Base-by-base conservation (phyloP, 495 filamentous ascomycete genomes). In the Daldinia vernicosa region DNA sequence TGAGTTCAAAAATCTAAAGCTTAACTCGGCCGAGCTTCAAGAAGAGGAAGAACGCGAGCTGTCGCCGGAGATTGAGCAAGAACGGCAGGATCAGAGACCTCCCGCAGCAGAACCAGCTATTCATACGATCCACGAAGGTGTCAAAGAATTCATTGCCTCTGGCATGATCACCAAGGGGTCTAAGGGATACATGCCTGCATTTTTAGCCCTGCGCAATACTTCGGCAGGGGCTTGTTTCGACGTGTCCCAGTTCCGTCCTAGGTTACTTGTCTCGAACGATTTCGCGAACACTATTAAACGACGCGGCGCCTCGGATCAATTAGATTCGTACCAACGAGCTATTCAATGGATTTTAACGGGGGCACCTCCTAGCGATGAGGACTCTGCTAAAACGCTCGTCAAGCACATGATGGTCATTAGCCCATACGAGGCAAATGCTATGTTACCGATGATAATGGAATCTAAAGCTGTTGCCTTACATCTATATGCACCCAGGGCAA, bases 21-120 rank as follows among this genome's bases (percentile, higher is more conserved):
- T 83, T 43, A 45, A 70, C 8, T 74, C 77, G 1, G 80, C 82
- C 0, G 74, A 77, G 0, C 78, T 91, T 2, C 81, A 90, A 14
- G 89, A 94, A 74, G 90, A 92, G 69, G 89, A 92, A 57, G 91
- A 93, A 74, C 83, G 90, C 0, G 89, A 93, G 68, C 80, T 92
- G 0, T 82, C 85, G 0, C 87, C 86, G 2, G 89, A 93, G 66
- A 80, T 87, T 27, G 86, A 92, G 68, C 78, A 81, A 43, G 88
- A 93, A 63, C 76, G 79, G 12, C 77, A 92, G 35, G 70, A 88
- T 0, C 72, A 90, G 66, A 72, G 79, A 2, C 87, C 90, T 4
- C 70, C 72, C 1, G 19, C 67, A 1, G 76, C 74, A 11, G 15
- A 64, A 8, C 80, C 89, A 0, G 67, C 56, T 0, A 1, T 6